Evolutionary conservation across 2,329 filamentous ascomycete genomes (phyloP), one percentile per base, ranked within the genome.

Genomic region (Aureobasidium subglaciale): DNA sequence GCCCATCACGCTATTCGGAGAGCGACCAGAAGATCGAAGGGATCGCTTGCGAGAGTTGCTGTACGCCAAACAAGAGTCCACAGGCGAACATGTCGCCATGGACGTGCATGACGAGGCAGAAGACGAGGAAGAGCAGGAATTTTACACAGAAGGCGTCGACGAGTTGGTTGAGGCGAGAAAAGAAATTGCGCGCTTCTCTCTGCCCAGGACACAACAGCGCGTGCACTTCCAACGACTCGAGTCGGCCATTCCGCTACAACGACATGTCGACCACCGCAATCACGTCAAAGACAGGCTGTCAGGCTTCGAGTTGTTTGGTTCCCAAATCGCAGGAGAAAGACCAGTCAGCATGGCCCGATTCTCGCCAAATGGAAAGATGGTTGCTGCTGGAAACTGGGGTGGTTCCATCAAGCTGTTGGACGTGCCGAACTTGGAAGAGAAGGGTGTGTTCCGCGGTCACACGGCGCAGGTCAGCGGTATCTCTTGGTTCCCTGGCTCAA

Each of bases 341-440:
- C 88, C 95, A 18, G 83, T 99, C 55, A 92, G 90, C 70, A 92
- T 97, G 73, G 89, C 90, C 45, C 83, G 93, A 56, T 91, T 99
- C 72, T 85, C 92, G 7, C 93, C 93, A 0, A 87, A 88, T 64
- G 88, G 90, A 15, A 79, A 92, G 68, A 78, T 87, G 9, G 80
- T 97, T 32, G 93, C 92, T 3, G 88, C 90, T 2, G 93, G 93
- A 35, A 96, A 95, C 66, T 97, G 91, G 90, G 88, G 85, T 50
- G 93, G 93, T 52, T 86, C 88, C 49, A 85, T 99, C 61, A 92
- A 90, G 64, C 74, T 99, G 57, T 80, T 97, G 58, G 84, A 87
- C 56, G 85, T 96, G 18, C 92, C 91, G 2, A 87, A 85, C 63
- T 75, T 99, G 59, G 84, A 90, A 45, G 85, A 88, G 63, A 90